Evolutionary conservation across 768 basidiomycete genomes (phyloP).

Genomic region (Boletus reticuloceps): DNA sequence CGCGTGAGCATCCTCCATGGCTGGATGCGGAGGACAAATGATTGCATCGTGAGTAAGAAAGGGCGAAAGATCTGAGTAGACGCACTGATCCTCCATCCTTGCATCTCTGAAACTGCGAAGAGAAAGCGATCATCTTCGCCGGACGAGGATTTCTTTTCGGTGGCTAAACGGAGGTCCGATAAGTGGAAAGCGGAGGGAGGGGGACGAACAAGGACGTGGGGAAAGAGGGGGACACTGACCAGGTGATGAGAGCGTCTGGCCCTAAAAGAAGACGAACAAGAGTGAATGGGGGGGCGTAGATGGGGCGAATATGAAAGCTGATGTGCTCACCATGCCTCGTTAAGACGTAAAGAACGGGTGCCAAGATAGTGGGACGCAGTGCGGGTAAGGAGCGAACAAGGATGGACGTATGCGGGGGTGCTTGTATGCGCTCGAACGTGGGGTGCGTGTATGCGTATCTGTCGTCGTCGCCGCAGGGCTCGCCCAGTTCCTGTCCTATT

Average conservation of each 20-base stretch:
- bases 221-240: slow-evolving; percentile 42
- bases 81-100: slow-evolving; percentile 98
- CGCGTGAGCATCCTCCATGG: slow-evolving; percentile 97
- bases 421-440: slow-evolving; percentile 9
- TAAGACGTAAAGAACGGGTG: slow-evolving; percentile 27
- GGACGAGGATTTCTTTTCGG: slow-evolving; percentile 73
- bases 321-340: slow-evolving; percentile 27
- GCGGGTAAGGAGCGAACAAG: background rate
- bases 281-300: slow-evolving; percentile 4
- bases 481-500: slow-evolving; percentile 19
- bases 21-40: slow-evolving; percentile 38
- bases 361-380: background rate
- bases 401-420: background rate
- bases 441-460: slow-evolving; percentile 10
- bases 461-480: slow-evolving; percentile 6
- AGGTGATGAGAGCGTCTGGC: slow-evolving; percentile 84
- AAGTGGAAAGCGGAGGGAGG: background rate
- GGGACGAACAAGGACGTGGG: background rate
- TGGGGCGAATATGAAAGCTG: background rate
- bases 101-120: slow-evolving; percentile 93
- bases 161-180: slow-evolving; percentile 47
- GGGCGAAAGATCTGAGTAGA: slow-evolving; percentile 17
- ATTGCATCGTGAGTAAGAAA: background rate
- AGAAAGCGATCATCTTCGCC: slow-evolving; percentile 68
- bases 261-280: slow-evolving; percentile 40